Base-by-base conservation (phyloP, 768 basidiomycete species). In the Tylopilus plumbeoviolaceoides region DNA sequence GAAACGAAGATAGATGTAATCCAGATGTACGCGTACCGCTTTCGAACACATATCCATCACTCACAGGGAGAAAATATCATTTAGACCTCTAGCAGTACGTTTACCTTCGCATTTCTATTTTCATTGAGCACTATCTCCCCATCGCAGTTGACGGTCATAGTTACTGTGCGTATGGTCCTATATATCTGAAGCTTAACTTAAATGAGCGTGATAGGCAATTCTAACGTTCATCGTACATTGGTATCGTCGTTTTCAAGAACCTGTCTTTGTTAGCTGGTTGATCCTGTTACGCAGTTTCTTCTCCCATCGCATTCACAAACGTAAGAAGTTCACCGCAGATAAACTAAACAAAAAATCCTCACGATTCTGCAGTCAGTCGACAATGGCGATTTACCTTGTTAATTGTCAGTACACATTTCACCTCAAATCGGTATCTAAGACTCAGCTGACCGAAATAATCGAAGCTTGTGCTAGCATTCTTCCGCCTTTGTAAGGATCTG, bases 161-260 rank as follows among this genome's bases (percentile, higher is more conserved):
- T 9, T 41, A 79, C 78, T 1, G 67, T 63, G 47, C 48, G 67
- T 46, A 7, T 18, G 2, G 14, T 12, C 14, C 5, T 38, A n/a
- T 46, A n/a, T 30, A 30, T 48, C 17, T 8, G 7, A 30, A 7
- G 31, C 21, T 2, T 23, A 25, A 3, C 11, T 47, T 48, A 27
- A 57, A 28, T 46, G 2, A 48, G 67, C 63, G 69, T 0, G 68
- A 72, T 71, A 57, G 78, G 78, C 77, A 1, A 58, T 76, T 25
- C 64, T 78, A 28, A 80, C 78, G 0, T 73, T 79, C 47, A 67
- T 79, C 23, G 78, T 81, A 5, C 79, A 81, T 53, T 76, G 78
- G 78, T 79, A 44, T 15, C 11, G 53, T 28, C 14, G 42, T 36
- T 23, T 21, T 9, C 21, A 1, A 12, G 5, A 7, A 35, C 5